Evolutionary conservation across 768 basidiomycete genomes (phyloP), one percentile per base, ranked within the genome.

Genomic region (Pleurotus giganteus): DNA sequence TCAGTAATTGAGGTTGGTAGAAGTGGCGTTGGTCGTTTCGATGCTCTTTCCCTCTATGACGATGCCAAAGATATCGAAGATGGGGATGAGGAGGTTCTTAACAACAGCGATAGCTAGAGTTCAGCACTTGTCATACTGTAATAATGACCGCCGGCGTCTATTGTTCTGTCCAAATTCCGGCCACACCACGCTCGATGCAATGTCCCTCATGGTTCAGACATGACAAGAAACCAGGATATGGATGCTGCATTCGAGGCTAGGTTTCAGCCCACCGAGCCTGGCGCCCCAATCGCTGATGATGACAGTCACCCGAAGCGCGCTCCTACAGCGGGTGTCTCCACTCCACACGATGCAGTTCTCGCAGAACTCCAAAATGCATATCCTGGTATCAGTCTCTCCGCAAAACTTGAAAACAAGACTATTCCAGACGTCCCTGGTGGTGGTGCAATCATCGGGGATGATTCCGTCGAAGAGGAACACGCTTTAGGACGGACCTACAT

Each of bases 331-430:
- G 61, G 67, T 0, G 56, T 76, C 58, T 68, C 71, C 26, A 85
- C 85, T 1, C 84, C 84, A 27, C 87, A 89, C 61, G 87, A 89
- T 66, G 75, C 74, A 19, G 67, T 84, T 47, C 66, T 89, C n/a
- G 77, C 81, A 27, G 79, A 80, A 52, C 70, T 85, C 31, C 73
- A 76, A 7, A 72, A 73, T 24, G 42, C 47, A 24, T 32, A 54
- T 31, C 28, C 56, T 17, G 52, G 55, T 31, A 60, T 65, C 26
- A 57, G 58, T 29, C 39, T 58, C 17, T 47, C 61, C 12, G 57
- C 52, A 26, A 65, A 31, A 36, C 44, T 15, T 36, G 36, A 58
- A 36, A 44, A 53, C 23, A 27, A 52, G 29, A 53, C 44, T 13
- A 36, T 44, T 4, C 23, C 37, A 12, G 39, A 26, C n/a, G 41